Percentiles rank a stretch among this genome's conserved stretches.
Evolutionary conservation across 2,329 filamentous ascomycete genomes (phyloP).

Genomic region (Fusarium torreyae): DNA sequence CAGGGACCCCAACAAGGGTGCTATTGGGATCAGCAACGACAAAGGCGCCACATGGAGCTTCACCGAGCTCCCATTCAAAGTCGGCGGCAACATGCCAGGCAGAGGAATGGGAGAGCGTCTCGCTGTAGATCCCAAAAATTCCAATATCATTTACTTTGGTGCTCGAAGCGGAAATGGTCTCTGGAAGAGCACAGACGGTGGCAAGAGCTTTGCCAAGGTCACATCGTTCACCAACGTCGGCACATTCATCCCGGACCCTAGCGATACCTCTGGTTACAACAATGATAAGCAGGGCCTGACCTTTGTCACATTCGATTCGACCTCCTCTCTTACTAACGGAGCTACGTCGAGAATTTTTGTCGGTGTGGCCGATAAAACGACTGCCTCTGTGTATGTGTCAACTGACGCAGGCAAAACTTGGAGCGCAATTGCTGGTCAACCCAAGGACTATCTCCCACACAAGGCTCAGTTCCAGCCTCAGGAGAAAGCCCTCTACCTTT

Average conservation of each 20-base stretch:
- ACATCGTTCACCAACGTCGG: constrained; percentile 66
- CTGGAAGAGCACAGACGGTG: constrained; percentile 71
- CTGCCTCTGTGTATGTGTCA: constrained; percentile 68
- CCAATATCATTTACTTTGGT: constrained; percentile 71
- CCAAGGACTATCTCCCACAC: constrained; percentile 67
- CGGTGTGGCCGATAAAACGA: constrained; percentile 67
- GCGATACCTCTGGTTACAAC: constrained; percentile 61
- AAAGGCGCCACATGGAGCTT: constrained; percentile 67
- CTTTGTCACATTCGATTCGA: constrained; percentile 70
- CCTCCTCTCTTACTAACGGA: constrained; percentile 60
- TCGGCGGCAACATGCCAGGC: constrained; percentile 74
- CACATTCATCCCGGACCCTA: constrained; percentile 63
- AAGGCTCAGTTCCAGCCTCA: constrained; percentile 65
- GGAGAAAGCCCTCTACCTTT: constrained; percentile 69
- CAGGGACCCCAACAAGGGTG: constrained; percentile 68
- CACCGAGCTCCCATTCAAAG: constrained; percentile 69
- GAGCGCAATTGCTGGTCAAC: constrained; percentile 66
- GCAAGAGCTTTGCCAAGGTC: constrained; percentile 68
- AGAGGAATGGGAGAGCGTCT: constrained; percentile 72
- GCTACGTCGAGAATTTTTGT: constrained; percentile 71
- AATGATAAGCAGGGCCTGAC: constrained; percentile 63
- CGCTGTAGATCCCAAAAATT: constrained; percentile 70
- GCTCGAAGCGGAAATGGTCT: constrained; percentile 71
- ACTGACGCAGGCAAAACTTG: constrained; percentile 68
- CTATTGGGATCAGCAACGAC: constrained; percentile 69